These are phyloP conservation scores for Trichoderma aggressivum DNA, from an alignment of 2,329 filamentous ascomycete species.

Conservation along the genomic window DNA sequence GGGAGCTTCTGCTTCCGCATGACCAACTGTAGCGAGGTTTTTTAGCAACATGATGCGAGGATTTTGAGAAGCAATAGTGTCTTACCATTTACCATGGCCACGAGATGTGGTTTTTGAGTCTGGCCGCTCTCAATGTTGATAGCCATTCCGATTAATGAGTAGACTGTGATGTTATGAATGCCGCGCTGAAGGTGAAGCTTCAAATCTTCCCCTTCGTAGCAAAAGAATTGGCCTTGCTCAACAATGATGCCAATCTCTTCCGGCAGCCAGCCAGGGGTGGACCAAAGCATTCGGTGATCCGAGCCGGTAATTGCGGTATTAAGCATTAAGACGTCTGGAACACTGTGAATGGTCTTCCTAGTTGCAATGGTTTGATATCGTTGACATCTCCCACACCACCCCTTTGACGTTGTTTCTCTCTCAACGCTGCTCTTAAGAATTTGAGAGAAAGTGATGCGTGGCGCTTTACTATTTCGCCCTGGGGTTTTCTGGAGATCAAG, in stretches of 20 bases:
- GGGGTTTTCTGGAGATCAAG: slow-evolving; percentile 43
- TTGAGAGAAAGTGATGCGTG: slow-evolving; percentile 73
- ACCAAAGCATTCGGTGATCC: slow-evolving; percentile 79
- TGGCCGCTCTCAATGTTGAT: slow-evolving; percentile 85
- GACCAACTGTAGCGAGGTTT: slow-evolving; percentile 51
- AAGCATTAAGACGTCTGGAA: slow-evolving; percentile 83
- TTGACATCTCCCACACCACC: slow-evolving; percentile 90
- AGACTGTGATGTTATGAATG: slow-evolving; percentile 78
- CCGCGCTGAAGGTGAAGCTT: slow-evolving; percentile 75
- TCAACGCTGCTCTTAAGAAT: slow-evolving; percentile 92
- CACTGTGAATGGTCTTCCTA: slow-evolving; percentile 74
- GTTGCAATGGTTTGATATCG: slow-evolving; percentile 86
- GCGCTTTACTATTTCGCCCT: slow-evolving; percentile 47
- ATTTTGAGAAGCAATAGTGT: background rate
- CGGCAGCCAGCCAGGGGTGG: slow-evolving; percentile 84
- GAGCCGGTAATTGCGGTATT: slow-evolving; percentile 73
- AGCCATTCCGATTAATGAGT: slow-evolving; percentile 86
- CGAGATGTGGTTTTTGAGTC: slow-evolving; percentile 83
- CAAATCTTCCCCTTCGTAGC: slow-evolving; percentile 89
- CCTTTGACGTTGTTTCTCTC: slow-evolving; percentile 79
- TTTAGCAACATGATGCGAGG: background rate
- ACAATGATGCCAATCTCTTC: slow-evolving; percentile 92
- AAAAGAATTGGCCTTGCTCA: slow-evolving; percentile 87
- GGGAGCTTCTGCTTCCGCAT: slow-evolving; percentile 58
- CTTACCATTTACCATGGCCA: slow-evolving; percentile 83